Conservation (phyloP, 2,329 filamentous ascomycete species). For the Stagonosporopsis tanaceti region DNA sequence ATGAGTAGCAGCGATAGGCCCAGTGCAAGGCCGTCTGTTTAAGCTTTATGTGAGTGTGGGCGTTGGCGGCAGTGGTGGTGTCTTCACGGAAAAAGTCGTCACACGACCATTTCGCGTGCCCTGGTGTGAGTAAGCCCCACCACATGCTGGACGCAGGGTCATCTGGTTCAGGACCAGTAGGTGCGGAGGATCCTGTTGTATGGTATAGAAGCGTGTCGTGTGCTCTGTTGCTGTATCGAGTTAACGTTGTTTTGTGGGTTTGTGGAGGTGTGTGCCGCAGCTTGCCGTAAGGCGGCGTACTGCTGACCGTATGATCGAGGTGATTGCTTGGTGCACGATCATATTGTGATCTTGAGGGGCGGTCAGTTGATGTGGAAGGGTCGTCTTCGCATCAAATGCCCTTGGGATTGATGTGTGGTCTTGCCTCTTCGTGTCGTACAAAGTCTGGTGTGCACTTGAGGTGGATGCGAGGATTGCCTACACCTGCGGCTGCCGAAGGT, state of each 20-base stretch:
- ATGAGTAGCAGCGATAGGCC: not conserved
- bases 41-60: slow-evolving; percentile 10
- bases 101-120: slow-evolving; percentile 17
- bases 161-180: not conserved
- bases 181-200: not conserved
- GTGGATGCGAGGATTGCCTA: not conserved
- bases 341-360: not conserved
- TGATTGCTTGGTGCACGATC: not conserved
- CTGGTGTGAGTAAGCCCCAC: slow-evolving; percentile 7
- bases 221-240: slow-evolving; percentile 12
- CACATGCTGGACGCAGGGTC: slow-evolving; percentile 8
- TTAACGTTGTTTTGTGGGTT: not conserved
- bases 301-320: not conserved
- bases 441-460: not conserved
- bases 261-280: not conserved
- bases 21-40: not conserved
- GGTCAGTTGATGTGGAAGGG: not conserved
- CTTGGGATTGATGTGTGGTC: not conserved
- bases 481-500: not conserved
- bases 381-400: not conserved
- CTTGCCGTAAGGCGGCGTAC: not conserved
- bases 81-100: slow-evolving; percentile 2
- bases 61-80: not conserved
- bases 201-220: slow-evolving; percentile 6
- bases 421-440: slow-evolving; percentile 1